These are phyloP conservation scores for Crotalaria pallida DNA, from an alignment of 306 rosid species.

Conservation along the genomic window DNA sequence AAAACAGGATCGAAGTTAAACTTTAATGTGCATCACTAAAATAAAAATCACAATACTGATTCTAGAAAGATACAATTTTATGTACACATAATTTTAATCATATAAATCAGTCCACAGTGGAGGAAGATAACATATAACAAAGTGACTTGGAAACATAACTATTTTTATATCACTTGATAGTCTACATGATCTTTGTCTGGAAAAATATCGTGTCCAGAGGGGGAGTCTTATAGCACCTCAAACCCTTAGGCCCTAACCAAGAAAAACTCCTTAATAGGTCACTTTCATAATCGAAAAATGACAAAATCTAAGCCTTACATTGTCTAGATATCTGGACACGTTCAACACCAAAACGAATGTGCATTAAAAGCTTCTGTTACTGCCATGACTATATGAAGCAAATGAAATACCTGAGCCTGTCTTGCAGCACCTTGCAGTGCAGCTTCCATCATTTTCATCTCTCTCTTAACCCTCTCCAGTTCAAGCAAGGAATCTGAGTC, in stretches of 20 bases:
- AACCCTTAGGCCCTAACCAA: neutral
- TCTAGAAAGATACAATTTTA: neutral
- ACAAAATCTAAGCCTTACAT: too few relatives aligned
- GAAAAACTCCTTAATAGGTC: too few relatives aligned
- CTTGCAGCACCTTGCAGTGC: slow-evolving; percentile 99
- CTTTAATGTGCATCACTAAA: neutral
- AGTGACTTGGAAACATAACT: slow-evolving; percentile 1
- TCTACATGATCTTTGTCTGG: neutral
- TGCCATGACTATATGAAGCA: too few relatives aligned
- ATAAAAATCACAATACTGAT: neutral
- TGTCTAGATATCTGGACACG: too few relatives aligned
- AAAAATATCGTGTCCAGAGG: neutral
- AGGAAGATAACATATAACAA: neutral
- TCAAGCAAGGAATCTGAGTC: slow-evolving; percentile 49
- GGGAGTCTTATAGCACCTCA: neutral
- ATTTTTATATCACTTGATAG: neutral
- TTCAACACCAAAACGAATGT: too few relatives aligned
- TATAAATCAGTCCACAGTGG: neutral
- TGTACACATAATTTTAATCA: too few relatives aligned
- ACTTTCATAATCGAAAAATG: too few relatives aligned
- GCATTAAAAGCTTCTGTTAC: too few relatives aligned
- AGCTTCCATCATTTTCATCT: slow-evolving; percentile 92
- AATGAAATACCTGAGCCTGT: slow-evolving; percentile 85
- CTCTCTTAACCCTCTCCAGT: slow-evolving; percentile 69
- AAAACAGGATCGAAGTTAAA: neutral